Evolutionary conservation across 2,329 filamentous ascomycete genomes (phyloP), one percentile per base, ranked within the genome.

Genomic region (Periconia sp.): DNA sequence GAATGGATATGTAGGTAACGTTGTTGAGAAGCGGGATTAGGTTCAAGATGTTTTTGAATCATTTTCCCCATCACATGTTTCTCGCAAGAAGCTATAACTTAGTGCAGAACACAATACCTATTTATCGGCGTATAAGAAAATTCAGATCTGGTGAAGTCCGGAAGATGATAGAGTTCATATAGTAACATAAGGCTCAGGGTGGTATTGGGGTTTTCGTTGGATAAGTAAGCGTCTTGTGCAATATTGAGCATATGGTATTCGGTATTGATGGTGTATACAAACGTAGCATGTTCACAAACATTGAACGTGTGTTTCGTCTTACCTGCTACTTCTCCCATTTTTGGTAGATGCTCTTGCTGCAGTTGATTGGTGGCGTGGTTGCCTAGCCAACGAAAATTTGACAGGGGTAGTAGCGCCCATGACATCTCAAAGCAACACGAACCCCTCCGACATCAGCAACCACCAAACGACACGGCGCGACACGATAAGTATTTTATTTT

Each of bases 111-210:
- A 72, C 30, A 61, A 64, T 41, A 70, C 72, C 17, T 64, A 63
- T 55, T 62, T 64, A 63, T 55, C 63, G 67, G 18, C 67, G 69
- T 48, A 47, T 71, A 52, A 64, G 61, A 15, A 54, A 53, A 9
- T 72, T 61, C 42, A 62, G 64, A 48, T 48, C 71, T 30, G 69
- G 71, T 41, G 65, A 72, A 41, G 49, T 73, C 33, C 68, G 68
- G 6, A 65, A 69, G 61, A 73, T 71, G 69, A 57, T 72, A 40
- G 67, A 71, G 35, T 41, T 71, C 48, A 71, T 72, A 68, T 68
- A 64, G 30, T 54, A 62, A 8, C 65, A 71, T 19, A 65, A 69
- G 54, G 65, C 63, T 0, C 56, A 66, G 45, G 68, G 66, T 13
- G 57, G 66, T 10, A 69, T 71, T 64, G 66, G 64, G n/a, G 66